Conservation (phyloP, 148 eudicot species). For the Amaranthus hypochondriacus region DNA sequence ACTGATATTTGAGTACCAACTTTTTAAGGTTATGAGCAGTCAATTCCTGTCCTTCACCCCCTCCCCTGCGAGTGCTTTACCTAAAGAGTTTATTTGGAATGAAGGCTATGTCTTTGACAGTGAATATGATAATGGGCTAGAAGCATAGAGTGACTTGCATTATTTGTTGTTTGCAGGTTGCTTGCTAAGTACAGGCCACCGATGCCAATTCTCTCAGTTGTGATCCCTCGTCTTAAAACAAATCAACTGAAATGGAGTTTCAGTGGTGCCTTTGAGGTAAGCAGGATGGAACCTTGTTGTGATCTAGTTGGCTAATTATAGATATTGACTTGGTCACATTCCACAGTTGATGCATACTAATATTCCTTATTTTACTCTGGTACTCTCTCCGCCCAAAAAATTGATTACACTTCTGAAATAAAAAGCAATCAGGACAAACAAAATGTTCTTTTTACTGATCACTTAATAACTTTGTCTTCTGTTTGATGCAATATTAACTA, state of each 20-base stretch:
- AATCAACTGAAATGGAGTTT: constrained; percentile 87
- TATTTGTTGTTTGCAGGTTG: constrained; percentile 50
- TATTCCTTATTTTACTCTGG: constrained; percentile 23
- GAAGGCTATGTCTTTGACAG: not conserved
- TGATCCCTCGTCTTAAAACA: constrained; percentile 82
- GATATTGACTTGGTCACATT: constrained; percentile 16
- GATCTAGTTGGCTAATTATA: constrained; percentile 8
- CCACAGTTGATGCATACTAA: constrained; percentile 21
- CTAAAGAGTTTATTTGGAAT: not conserved
- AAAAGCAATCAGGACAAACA: not conserved
- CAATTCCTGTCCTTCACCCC: not conserved
- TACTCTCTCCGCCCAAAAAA: constrained; percentile 15
- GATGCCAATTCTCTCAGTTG: constrained; percentile 92
- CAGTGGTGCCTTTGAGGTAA: constrained; percentile 96
- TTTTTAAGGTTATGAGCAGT: not conserved
- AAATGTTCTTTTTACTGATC: not conserved
- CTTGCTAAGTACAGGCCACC: constrained; percentile 96
- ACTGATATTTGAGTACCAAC: not conserved
- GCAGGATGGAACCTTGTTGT: constrained; percentile 10
- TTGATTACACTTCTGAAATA: not conserved
- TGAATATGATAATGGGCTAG: not conserved
- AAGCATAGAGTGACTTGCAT: constrained; percentile 2
- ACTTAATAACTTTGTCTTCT: not conserved
- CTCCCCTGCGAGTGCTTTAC: not conserved
- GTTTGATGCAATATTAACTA: not conserved